phyloP scores from a whole-genome alignment of 768 basidiomycete species.

The Russula compacta region DNA sequence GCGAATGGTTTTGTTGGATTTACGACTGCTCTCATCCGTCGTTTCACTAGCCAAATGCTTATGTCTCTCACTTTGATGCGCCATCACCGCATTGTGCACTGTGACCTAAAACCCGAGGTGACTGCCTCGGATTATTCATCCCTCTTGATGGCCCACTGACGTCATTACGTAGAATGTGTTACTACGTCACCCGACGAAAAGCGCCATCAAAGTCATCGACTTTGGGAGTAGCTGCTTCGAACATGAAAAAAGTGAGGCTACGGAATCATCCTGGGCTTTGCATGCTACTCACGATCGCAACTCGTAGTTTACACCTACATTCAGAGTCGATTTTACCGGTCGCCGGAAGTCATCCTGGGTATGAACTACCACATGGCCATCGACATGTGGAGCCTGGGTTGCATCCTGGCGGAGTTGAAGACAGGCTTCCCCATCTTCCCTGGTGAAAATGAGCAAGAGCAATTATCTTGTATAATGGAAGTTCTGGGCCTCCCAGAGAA shows the following conservation, averaged over 20 bases:
- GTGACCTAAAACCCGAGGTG: conserved; percentile 97
- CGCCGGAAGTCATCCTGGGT: conserved; percentile 96
- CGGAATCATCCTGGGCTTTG: background rate
- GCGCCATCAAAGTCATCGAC: conserved; percentile 96
- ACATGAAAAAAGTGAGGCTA: conserved; percentile 84
- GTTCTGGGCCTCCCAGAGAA: conserved; percentile 93
- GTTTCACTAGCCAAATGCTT: conserved; percentile 95
- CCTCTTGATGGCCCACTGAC: conserved; percentile 4
- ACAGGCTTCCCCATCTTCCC: conserved; percentile 99
- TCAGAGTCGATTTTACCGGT: conserved; percentile 99
- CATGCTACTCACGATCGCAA: conserved; percentile 1
- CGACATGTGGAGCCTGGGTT: conserved; percentile 99
- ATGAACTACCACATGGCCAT: conserved; percentile 99
- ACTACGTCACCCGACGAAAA: conserved; percentile 89
- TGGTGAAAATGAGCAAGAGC: conserved; percentile 98
- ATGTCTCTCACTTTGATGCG: conserved; percentile 87
- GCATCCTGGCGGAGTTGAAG: conserved; percentile 93
- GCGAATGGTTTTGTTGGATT: conserved; percentile 99
- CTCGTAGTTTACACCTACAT: conserved; percentile 93
- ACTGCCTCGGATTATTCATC: background rate
- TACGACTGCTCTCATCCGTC: conserved; percentile 86
- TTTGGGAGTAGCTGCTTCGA: conserved; percentile 99
- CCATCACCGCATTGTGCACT: conserved; percentile 96
- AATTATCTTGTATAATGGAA: conserved; percentile 98
- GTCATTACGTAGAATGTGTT: conserved; percentile 67